Conservation (phyloP, 2,329 filamentous ascomycete genomes). For the Colletotrichum sansevieriae region DNA sequence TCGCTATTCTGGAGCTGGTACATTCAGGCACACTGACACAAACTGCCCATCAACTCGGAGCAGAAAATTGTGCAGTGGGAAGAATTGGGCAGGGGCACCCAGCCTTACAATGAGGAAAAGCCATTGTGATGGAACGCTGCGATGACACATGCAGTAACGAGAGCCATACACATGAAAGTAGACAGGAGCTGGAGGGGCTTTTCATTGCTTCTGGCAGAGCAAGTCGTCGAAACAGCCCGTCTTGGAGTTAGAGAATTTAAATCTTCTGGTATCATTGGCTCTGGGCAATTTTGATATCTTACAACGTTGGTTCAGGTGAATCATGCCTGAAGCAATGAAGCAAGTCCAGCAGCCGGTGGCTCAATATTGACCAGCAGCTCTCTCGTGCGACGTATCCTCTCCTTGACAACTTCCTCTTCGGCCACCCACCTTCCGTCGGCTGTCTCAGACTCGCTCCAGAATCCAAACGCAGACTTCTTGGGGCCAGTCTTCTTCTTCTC, state of each 20-base stretch:
- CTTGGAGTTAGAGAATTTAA: slow-evolving; percentile 10
- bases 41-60: not conserved
- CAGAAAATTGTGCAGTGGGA: not conserved
- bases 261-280: slow-evolving; percentile 22
- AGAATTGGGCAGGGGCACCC: not conserved
- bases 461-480: slow-evolving; percentile 51
- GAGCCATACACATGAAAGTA: no score
- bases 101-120: not conserved
- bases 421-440: slow-evolving; percentile 64
- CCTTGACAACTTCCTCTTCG: slow-evolving; percentile 67
- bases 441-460: slow-evolving; percentile 55
- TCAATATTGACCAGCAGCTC: slow-evolving; percentile 65
- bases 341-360: slow-evolving; percentile 51
- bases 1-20: not conserved
- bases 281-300: slow-evolving; percentile 4
- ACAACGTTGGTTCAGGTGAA: not conserved
- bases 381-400: slow-evolving; percentile 63
- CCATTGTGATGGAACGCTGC: not conserved
- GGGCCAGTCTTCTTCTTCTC: slow-evolving; percentile 49
- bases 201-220: not conserved
- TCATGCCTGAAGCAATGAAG: slow-evolving; percentile 58
- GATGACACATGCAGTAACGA: not conserved
- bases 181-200: not conserved
- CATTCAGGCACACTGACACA: not conserved
- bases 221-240: not conserved